These are phyloP conservation scores for Fusarium tuaranense DNA, from an alignment of 2,329 filamentous ascomycete genomes.

Conservation along the genomic window DNA sequence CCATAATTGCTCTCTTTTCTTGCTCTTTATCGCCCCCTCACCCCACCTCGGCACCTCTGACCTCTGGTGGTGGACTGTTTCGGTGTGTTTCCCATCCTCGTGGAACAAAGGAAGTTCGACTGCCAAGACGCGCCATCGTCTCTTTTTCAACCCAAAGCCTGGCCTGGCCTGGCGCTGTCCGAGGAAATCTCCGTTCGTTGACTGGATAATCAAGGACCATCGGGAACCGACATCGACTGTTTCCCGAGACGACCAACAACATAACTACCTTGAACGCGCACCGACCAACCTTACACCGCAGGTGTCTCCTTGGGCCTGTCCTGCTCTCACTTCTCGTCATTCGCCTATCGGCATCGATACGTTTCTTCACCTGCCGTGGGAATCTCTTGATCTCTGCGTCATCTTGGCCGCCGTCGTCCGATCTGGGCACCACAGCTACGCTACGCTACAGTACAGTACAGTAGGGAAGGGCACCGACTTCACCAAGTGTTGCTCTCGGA, in stretches of 20 bases:
- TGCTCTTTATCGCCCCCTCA: slow-evolving; percentile 30
- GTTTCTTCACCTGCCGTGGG: slow-evolving; percentile 2
- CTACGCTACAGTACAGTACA: not conserved
- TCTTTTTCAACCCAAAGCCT: slow-evolving; percentile 3
- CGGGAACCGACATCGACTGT: slow-evolving; percentile 9
- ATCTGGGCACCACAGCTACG: slow-evolving; percentile 19
- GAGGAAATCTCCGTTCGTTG: not conserved
- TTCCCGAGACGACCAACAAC: slow-evolving; percentile 5
- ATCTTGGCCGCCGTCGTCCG: slow-evolving; percentile 21
- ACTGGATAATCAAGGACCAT: slow-evolving; percentile 6
- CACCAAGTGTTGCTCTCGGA: slow-evolving; percentile 6
- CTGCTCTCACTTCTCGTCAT: not conserved
- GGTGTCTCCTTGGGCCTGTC: not conserved
- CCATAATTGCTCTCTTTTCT: slow-evolving; percentile 25
- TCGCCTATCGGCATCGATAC: slow-evolving; percentile 7
- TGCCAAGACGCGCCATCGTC: slow-evolving; percentile 20
- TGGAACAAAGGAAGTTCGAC: slow-evolving; percentile 36
- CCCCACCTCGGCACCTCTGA: slow-evolving; percentile 31
- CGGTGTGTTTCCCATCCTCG: slow-evolving; percentile 13
- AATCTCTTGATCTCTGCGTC: slow-evolving; percentile 23
- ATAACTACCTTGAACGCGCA: not conserved
- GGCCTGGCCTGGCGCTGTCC: not conserved
- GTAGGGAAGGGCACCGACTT: not conserved
- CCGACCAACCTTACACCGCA: slow-evolving; percentile 11
- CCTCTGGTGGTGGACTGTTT: slow-evolving; percentile 30